Conservation (phyloP, 208 protist species). For the Crithidia brevicula region DNA sequence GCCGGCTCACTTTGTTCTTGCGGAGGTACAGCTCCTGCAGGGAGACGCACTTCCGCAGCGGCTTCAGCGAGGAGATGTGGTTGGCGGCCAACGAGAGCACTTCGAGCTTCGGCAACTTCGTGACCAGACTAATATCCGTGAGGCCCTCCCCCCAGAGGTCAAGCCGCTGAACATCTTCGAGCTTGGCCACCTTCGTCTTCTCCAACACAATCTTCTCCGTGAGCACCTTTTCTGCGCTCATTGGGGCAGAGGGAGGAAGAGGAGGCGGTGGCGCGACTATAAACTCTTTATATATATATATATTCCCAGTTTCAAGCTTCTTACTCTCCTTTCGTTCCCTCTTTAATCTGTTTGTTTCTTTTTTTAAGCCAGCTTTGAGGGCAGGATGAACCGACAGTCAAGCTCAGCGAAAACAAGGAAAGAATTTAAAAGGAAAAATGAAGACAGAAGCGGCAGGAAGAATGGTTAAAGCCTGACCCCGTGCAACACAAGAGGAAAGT, state of each 20-base stretch:
- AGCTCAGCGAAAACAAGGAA: neutral
- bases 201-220: slow-evolving; percentile 84
- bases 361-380: neutral
- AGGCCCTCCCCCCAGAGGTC: slow-evolving; percentile 92
- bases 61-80: slow-evolving; percentile 69
- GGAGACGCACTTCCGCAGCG: slow-evolving; percentile 66
- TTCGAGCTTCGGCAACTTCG: slow-evolving; percentile 76
- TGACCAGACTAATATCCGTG: slow-evolving; percentile 78
- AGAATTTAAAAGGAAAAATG: neutral
- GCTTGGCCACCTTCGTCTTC: slow-evolving; percentile 81
- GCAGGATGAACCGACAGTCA: no score
- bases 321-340: neutral
- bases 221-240: slow-evolving; percentile 39
- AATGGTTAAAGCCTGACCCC: no score
- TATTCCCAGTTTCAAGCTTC: no score
- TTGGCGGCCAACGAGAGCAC: slow-evolving; percentile 90
- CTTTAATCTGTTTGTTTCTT: neutral
- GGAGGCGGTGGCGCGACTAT: no score
- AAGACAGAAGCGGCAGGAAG: no score
- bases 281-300: no score
- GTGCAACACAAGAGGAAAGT: no score
- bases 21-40: slow-evolving; percentile 94
- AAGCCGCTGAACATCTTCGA: slow-evolving; percentile 87
- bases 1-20: slow-evolving; percentile 86
- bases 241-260: neutral